Conservation (phyloP, 768 basidiomycete genomes). For the Agaricus blazei region DNA sequence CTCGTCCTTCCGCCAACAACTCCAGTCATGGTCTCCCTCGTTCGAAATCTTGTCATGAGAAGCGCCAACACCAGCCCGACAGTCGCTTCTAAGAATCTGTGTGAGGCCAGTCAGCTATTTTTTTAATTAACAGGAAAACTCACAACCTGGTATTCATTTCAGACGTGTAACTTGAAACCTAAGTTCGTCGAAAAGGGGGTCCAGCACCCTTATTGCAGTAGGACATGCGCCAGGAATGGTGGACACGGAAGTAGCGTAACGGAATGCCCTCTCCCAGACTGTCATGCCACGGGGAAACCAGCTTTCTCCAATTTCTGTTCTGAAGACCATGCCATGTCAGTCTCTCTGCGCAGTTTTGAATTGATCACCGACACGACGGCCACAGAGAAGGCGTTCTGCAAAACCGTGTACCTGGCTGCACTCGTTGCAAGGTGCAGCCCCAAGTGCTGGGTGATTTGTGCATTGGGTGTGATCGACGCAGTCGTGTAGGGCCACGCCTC, state of each 20-base stretch:
- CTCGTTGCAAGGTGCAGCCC: conserved; percentile 43
- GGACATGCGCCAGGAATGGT: conserved; percentile 50
- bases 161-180: conserved; percentile 57
- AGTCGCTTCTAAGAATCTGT: conserved; percentile 35
- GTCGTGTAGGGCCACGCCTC: conserved; percentile 36
- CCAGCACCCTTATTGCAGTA: conserved; percentile 56
- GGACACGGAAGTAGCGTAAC: conserved; percentile 28
- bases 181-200: conserved; percentile 60
- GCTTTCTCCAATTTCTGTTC: conserved; percentile 53
- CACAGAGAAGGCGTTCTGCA: conserved; percentile 47
- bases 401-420: conserved; percentile 45
- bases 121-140: background rate
- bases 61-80: conserved; percentile 21
- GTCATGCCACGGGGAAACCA: conserved; percentile 45
- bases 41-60: conserved; percentile 39
- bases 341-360: conserved; percentile 4
- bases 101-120: conserved; percentile 31
- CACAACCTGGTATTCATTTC: conserved; percentile 8
- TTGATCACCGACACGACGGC: conserved; percentile 2
- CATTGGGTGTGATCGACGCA: conserved; percentile 43
- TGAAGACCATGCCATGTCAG: conserved; percentile 53
- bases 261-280: conserved; percentile 45
- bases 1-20: conserved; percentile 15
- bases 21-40: conserved; percentile 32
- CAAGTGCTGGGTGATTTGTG: conserved; percentile 42